phyloP scores from a whole-genome alignment of 2,329 filamentous ascomycete genomes.

The Cordyceps javanica region DNA sequence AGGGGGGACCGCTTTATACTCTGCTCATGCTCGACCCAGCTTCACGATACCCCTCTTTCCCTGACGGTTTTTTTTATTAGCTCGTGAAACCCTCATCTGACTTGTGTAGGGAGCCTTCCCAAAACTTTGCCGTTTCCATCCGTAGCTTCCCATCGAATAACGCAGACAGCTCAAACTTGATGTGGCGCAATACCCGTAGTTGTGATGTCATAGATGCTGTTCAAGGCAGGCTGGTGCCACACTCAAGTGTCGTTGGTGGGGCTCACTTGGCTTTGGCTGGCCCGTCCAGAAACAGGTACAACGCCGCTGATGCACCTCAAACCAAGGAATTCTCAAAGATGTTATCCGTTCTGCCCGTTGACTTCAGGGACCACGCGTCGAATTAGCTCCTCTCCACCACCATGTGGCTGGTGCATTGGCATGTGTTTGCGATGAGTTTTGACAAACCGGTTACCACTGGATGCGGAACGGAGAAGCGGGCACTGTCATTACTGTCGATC shows the following conservation, averaged over 20 bases:
- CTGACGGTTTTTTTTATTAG: background rate
- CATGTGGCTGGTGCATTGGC: conserved; percentile 2
- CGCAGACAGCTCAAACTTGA: background rate
- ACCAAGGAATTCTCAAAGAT: background rate
- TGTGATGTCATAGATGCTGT: conserved; percentile 8
- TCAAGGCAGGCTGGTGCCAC: background rate
- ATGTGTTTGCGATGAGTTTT: background rate
- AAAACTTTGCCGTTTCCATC: background rate
- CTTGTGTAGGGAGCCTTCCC: conserved; percentile 1
- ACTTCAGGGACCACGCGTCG: background rate
- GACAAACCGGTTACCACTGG: background rate
- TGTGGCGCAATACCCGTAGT: background rate
- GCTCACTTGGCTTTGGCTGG: background rate
- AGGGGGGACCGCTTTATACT: conserved; percentile 12
- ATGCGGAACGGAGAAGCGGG: no score
- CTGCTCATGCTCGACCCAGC: background rate
- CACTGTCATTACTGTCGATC: no score
- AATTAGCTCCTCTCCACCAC: background rate
- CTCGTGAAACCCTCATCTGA: background rate
- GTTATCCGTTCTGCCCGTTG: background rate
- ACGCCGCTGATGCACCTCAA: background rate
- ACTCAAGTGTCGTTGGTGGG: background rate
- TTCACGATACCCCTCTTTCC: conserved; percentile 10
- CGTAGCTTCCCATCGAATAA: background rate
- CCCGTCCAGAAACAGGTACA: background rate